phyloP scores from a whole-genome alignment of 169 alveolate genomes.

The Plasmodium chabaudi region DNA sequence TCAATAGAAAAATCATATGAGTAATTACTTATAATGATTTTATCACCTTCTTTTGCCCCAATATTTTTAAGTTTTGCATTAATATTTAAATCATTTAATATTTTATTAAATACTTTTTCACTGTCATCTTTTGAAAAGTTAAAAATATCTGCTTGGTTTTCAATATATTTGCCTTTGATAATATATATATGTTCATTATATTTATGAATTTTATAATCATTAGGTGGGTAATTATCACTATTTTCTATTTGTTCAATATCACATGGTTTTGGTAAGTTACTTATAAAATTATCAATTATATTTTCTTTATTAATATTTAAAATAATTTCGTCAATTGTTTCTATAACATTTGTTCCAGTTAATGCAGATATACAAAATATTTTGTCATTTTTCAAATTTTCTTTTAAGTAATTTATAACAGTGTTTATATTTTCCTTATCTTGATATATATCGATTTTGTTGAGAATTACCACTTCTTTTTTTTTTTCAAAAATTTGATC shows the following conservation, averaged over 20 bases:
- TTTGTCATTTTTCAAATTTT: slow-evolving; percentile 29
- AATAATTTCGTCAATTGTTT: slow-evolving; percentile 50
- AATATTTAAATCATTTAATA: slow-evolving; percentile 55
- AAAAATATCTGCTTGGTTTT: slow-evolving; percentile 84
- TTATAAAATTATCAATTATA: slow-evolving; percentile 23
- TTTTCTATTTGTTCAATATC: slow-evolving; percentile 77
- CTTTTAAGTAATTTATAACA: slow-evolving; percentile 24
- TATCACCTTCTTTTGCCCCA: slow-evolving; percentile 74
- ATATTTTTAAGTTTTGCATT: slow-evolving; percentile 60
- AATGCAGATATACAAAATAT: slow-evolving; percentile 69
- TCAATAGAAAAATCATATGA: slow-evolving; percentile 35
- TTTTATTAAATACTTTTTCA: slow-evolving; percentile 50
- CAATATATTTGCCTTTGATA: slow-evolving; percentile 78
- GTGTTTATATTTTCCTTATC: slow-evolving; percentile 20
- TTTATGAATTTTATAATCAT: slow-evolving; percentile 76
- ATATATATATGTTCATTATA: slow-evolving; percentile 79
- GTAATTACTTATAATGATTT: slow-evolving; percentile 61
- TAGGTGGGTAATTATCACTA: slow-evolving; percentile 79
- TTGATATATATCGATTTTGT: slow-evolving; percentile 77
- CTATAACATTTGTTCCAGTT: slow-evolving; percentile 72
- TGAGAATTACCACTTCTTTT: slow-evolving; percentile 69
- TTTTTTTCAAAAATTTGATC: slow-evolving; percentile 25
- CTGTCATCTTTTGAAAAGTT: slow-evolving; percentile 76
- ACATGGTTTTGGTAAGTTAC: slow-evolving; percentile 44
- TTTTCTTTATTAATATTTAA: slow-evolving; percentile 24